A percentile compares a stretch with the other conserved stretches of the same genome.
These are phyloP conservation scores for Monilinia vaccinii-corymbosi DNA, from an alignment of 2,329 filamentous ascomycete species.

Conservation along the genomic window DNA sequence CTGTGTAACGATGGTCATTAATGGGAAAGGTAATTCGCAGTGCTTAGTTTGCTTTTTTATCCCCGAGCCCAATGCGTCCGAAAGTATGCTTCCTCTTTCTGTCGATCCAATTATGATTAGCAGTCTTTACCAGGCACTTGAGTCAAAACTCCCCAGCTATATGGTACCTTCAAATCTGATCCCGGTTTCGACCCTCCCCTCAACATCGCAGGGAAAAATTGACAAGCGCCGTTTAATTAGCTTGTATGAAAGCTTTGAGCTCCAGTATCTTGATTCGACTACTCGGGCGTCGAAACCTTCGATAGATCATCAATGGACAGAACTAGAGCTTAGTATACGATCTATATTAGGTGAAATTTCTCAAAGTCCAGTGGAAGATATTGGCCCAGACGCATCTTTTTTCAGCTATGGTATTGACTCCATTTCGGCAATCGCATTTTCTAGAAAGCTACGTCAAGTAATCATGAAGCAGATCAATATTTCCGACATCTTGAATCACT, in stretches of 20 bases:
- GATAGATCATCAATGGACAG: constrained; percentile 36
- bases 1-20: constrained; percentile 53
- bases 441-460: constrained; percentile 43
- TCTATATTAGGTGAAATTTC: constrained; percentile 23
- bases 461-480: constrained; percentile 48
- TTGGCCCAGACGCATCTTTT: constrained; percentile 62
- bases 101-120: constrained; percentile 31
- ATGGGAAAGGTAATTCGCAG: constrained; percentile 33
- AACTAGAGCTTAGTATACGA: constrained; percentile 48
- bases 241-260: constrained; percentile 39
- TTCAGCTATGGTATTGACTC: constrained; percentile 76
- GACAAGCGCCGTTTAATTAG: constrained; percentile 47
- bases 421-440: constrained; percentile 66
- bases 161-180: constrained; percentile 73
- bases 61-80: constrained; percentile 26
- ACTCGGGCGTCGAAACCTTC: constrained; percentile 14
- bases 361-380: constrained; percentile 33
- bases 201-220: constrained; percentile 67
- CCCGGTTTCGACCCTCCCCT: constrained; percentile 58
- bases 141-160: constrained; percentile 55
- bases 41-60: constrained; percentile 65
- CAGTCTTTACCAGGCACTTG: constrained; percentile 45
- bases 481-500: constrained; percentile 58
- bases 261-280: constrained; percentile 35
- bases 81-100: constrained; percentile 28